A percentile compares a stretch with the other conserved stretches of the same genome.
These are phyloP conservation scores for Colletotrichum sp. DNA, from an alignment of 2,329 filamentous ascomycete genomes.

Conservation along the genomic window DNA sequence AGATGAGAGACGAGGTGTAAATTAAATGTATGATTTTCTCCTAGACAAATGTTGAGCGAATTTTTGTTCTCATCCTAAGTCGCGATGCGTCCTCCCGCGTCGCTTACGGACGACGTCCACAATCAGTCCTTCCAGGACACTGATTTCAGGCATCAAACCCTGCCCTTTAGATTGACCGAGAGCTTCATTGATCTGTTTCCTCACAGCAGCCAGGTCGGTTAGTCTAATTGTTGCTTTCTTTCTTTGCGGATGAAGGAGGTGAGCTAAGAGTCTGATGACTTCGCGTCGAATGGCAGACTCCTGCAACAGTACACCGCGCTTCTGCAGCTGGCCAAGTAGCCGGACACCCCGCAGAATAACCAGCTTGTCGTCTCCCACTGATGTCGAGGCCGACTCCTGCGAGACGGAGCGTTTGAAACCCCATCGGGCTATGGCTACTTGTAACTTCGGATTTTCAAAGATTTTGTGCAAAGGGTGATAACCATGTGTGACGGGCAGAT, in stretches of 20 bases:
- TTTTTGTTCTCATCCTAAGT: not conserved
- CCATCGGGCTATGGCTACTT: constrained; percentile 48
- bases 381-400: not conserved
- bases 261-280: constrained; percentile 10
- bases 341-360: constrained; percentile 41
- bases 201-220: not conserved
- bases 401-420: constrained; percentile 45
- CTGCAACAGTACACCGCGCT: constrained; percentile 40
- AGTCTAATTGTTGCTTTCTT: not conserved
- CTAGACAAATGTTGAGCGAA: constrained; percentile 21
- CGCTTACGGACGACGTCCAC: not conserved
- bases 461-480: constrained; percentile 53
- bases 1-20: constrained; percentile 20
- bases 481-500: constrained; percentile 44
- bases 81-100: not conserved
- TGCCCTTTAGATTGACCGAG: not conserved
- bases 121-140: not conserved
- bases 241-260: not conserved
- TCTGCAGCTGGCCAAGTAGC: constrained; percentile 36
- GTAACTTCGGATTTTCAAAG: constrained; percentile 42
- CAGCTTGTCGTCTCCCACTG: constrained; percentile 25
- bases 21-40: constrained; percentile 26
- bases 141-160: not conserved
- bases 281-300: not conserved
- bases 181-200: not conserved